Conservation (phyloP, 331 rosid genomes). For the Cydonia oblonga region DNA sequence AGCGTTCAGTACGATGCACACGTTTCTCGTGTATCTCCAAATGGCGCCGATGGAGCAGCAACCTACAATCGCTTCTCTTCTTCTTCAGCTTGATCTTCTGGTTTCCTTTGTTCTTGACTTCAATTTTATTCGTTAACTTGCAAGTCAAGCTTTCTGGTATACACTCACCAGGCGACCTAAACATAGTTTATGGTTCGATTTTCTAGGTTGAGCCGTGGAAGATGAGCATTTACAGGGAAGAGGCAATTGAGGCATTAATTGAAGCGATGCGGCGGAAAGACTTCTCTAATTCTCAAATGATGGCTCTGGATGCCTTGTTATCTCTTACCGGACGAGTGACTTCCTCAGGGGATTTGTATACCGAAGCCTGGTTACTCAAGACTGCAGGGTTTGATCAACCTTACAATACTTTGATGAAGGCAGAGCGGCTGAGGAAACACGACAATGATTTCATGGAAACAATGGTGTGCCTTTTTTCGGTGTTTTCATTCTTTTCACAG, state of each 20-base stretch:
- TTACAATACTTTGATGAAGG: constrained; percentile 56
- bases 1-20: constrained; percentile 83
- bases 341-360: constrained; percentile 55
- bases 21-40: constrained; percentile 80
- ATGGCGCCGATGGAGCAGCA: constrained; percentile 86
- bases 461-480: constrained; percentile 32
- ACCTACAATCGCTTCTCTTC: constrained; percentile 62
- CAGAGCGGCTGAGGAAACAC: constrained; percentile 34
- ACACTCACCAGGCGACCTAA: background rate
- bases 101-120: constrained; percentile 29
- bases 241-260: constrained; percentile 63
- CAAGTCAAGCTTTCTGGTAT: background rate
- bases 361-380: constrained; percentile 79
- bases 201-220: constrained; percentile 73
- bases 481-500: constrained; percentile 13
- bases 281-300: constrained; percentile 47
- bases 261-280: constrained; percentile 72
- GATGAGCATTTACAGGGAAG: constrained; percentile 96
- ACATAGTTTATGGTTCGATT: constrained; percentile 13
- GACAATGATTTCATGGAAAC: constrained; percentile 45
- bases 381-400: constrained; percentile 80
- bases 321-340: constrained; percentile 65
- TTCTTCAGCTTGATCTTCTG: constrained; percentile 94
- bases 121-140: background rate
- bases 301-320: constrained; percentile 56